Evolutionary conservation across 108 stramenopile genomes (phyloP).

Genomic region (Cyclotella baltica): DNA sequence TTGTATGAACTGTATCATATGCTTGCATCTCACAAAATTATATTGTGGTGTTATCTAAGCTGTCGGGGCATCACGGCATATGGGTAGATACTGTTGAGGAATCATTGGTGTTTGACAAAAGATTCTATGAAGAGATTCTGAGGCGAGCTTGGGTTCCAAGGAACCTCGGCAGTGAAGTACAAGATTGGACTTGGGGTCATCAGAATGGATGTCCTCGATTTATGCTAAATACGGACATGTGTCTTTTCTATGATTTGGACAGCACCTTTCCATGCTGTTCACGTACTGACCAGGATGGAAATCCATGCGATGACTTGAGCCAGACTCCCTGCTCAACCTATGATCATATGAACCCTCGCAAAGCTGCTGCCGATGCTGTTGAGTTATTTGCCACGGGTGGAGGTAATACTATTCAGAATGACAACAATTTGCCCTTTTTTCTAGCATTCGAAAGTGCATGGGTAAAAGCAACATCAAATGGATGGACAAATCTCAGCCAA

Average conservation of each 20-base stretch:
- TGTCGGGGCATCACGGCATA: conserved; percentile 44
- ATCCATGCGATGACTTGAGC: conserved; percentile 11
- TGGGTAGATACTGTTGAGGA: conserved; percentile 43
- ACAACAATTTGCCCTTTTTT: conserved; percentile 33
- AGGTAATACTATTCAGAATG: neutral
- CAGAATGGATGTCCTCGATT: neutral
- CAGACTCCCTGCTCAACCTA: neutral
- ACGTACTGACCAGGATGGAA: conserved; percentile 9
- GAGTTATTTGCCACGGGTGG: conserved; percentile 5
- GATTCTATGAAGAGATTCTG: conserved; percentile 33
- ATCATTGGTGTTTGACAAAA: conserved; percentile 42
- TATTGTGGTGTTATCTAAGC: neutral
- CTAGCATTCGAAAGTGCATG: conserved; percentile 28
- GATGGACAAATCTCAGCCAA: conserved; percentile 7
- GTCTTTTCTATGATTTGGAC: conserved; percentile 27
- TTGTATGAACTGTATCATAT: neutral
- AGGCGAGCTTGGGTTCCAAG: conserved; percentile 16
- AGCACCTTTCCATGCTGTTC: conserved; percentile 25
- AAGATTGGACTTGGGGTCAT: conserved; percentile 37
- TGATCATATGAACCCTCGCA: neutral
- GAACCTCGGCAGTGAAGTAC: neutral
- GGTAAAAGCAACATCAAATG: conserved; percentile 28
- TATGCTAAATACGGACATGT: conserved; percentile 47
- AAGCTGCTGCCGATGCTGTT: conserved; percentile 14
- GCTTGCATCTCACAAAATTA: too few relatives aligned